Base-by-base conservation (phyloP, 345 rosid species). In the Euclidium syriacum region DNA sequence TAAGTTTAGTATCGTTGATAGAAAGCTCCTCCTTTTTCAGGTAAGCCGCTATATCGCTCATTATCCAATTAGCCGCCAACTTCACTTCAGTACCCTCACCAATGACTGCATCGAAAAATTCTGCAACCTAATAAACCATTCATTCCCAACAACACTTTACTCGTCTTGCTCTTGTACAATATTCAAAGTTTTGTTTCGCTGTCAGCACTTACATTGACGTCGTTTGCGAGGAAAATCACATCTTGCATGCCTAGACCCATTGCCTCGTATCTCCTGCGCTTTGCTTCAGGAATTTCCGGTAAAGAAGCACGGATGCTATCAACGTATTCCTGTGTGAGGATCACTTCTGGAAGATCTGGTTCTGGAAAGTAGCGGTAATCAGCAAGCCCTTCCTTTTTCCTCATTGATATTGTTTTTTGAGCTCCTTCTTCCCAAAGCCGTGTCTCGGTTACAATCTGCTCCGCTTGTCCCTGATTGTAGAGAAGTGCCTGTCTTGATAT, bases 401-500 rank as follows among this genome's bases (percentile, higher is more conserved):
- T 85, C 97, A 92, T 92, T 39, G 96, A 80, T 58, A 92, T 75
- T 67, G 99, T 81, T 85, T 77, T 89, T 97, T 92, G 95, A 55
- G 88, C 55, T 6, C 95, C 95, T 80, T 92, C 98, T 65, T 89
- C 97, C 98, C 99, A 92, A 23, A 89, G 94, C 34, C 97, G 88
- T 75, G 97, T 89, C 84, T 89, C 98, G 47, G 85, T 91, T 41
- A 85, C 85, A 70, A 94, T 81, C 78, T 78, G 73, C 75, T 82
- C 83, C 3, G 68, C 79, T 64, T 82, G 81, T 24, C 90, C 97
- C 82, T 85, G 78, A 58, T 79, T 77, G 23, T 80, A 78, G 18
- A 87, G 83, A 71, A 68, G 81, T 25, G 55, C 91, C 65, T 92
- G 98, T 30, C 98, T 86, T 65, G 82, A 58, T 67, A 87, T 85